phyloP scores from a whole-genome alignment of 768 basidiomycete genomes.

The Tubosaeta sp. region DNA sequence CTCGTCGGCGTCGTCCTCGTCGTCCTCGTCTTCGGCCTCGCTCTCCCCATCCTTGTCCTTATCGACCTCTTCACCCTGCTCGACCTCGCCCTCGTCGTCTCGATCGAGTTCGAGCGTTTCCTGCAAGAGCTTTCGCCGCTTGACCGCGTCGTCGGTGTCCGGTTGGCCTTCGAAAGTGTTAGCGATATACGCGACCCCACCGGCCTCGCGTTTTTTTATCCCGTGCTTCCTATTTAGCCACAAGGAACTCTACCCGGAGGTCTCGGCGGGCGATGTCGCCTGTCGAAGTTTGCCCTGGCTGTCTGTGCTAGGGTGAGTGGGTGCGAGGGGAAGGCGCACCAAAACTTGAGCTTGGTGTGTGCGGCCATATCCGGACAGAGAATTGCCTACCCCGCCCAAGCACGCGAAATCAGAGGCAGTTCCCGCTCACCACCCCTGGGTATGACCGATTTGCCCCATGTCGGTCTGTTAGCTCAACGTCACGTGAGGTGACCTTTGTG shows the following conservation, averaged over 20 bases:
- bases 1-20: conserved; percentile 67
- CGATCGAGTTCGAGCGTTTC: conserved; percentile 85
- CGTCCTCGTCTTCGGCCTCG: conserved; percentile 38
- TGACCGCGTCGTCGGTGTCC: conserved; percentile 57
- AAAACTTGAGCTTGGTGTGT: conserved; percentile 97
- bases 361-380: conserved; percentile 93
- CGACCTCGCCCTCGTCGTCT: conserved; percentile 79
- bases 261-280: conserved; percentile 76
- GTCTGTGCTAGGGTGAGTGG: conserved; percentile 37
- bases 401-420: no score
- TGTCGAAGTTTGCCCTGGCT: conserved; percentile 84
- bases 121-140: conserved; percentile 83
- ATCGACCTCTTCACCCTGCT: conserved; percentile 33
- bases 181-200: conserved; percentile 43
- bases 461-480: no score
- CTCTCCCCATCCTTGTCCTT: conserved; percentile 38
- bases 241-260: conserved; percentile 74
- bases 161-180: conserved; percentile 22
- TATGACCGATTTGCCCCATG: no score
- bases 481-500: no score
- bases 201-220: conserved; percentile 92
- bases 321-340: conserved; percentile 41
- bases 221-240: conserved; percentile 78
- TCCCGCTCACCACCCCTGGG: no score
- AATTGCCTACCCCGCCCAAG: no score